A percentile compares a stretch with the other conserved stretches of the same genome.
These are phyloP conservation scores for Blastobotrys robertii DNA, from an alignment of 805 yeast genomes.

Conservation along the genomic window DNA sequence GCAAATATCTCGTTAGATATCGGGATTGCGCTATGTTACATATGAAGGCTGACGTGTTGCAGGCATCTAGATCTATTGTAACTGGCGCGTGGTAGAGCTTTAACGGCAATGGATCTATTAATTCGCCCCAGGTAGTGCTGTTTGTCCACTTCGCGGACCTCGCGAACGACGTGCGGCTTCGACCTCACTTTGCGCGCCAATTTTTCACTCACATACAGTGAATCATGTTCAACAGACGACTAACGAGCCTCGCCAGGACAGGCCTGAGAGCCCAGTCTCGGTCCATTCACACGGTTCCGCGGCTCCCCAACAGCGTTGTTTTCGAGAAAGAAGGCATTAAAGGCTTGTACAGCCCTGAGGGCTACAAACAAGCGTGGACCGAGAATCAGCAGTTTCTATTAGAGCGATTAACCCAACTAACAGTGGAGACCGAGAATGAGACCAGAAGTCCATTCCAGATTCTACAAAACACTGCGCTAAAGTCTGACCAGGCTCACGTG, in stretches of 20 bases:
- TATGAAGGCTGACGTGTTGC: no score
- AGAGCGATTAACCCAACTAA: constrained; percentile 48
- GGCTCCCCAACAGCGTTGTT: constrained; percentile 32
- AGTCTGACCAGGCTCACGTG: constrained; percentile 53
- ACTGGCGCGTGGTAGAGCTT: no score
- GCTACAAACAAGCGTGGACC: constrained; percentile 67
- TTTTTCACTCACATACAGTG: neutral
- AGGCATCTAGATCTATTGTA: no score
- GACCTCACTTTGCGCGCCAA: neutral
- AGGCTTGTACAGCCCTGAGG: constrained; percentile 56
- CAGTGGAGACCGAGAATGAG: constrained; percentile 75
- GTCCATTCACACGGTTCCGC: constrained; percentile 55
- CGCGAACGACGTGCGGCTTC: no score
- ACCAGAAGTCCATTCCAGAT: constrained; percentile 66
- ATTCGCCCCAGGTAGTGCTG: no score
- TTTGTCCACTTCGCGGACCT: no score
- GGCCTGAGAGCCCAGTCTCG: constrained; percentile 12
- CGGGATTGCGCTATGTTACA: no score
- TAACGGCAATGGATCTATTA: no score
- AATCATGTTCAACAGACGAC: neutral
- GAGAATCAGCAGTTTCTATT: constrained; percentile 57
- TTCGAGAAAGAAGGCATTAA: constrained; percentile 43
- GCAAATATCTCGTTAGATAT: no score
- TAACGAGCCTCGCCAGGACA: neutral
- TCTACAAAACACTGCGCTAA: constrained; percentile 49